Base-by-base conservation (phyloP, 768 basidiomycete genomes). In the Russula foetens region DNA sequence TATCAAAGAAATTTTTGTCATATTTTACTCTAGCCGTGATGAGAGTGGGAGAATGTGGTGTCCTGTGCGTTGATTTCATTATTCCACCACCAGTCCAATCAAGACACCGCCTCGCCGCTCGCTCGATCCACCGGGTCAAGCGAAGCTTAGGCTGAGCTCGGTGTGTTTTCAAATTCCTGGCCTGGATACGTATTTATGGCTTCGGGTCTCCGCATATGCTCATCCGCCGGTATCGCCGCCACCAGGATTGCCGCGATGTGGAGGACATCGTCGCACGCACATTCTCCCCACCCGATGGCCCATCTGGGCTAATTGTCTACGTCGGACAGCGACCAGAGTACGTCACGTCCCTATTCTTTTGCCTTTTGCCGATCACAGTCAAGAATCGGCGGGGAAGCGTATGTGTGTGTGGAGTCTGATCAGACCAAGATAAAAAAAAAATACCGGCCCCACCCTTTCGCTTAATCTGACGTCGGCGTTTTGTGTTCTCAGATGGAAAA, bases 21-120 rank as follows among this genome's bases (percentile, higher is more conserved):
- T 91, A n/a, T 88, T 90, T 70, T 89, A 84, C 63, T 80, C 88
- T 11, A 88, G 85, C 21, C 74, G 84, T 52, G 78, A 82, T 1
- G 76, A 67, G n/a, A 58, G 81, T 59, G 86, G 83, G 28, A 69
- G 74, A 56, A 71, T 84, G 68, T 90, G 89, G 88, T 90, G 88
- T 68, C 80, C 85, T 26, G 88, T 90, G 66, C 49, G 78, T 76
- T 44, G 24, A 41, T 45, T 29, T 28, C 28, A 17, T 33, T 24
- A n/a, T n/a, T n/a, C n/a, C n/a, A n/a, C 28, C 29, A 8, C 26
- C 26, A 5, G 2, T 12, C 24, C 31, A 46, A n/a, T 35, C 44
- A 51, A 50, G 28, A 23, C 46, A 57, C 55, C 15, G 44, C 53
- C 47, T 43, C 24, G 47, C 59, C 46, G 35, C 44, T 45, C 53